Evolutionary conservation across 257 asterid genomes (phyloP), one percentile per base, ranked within the genome.

Genomic region (Cynanchum wilfordii): DNA sequence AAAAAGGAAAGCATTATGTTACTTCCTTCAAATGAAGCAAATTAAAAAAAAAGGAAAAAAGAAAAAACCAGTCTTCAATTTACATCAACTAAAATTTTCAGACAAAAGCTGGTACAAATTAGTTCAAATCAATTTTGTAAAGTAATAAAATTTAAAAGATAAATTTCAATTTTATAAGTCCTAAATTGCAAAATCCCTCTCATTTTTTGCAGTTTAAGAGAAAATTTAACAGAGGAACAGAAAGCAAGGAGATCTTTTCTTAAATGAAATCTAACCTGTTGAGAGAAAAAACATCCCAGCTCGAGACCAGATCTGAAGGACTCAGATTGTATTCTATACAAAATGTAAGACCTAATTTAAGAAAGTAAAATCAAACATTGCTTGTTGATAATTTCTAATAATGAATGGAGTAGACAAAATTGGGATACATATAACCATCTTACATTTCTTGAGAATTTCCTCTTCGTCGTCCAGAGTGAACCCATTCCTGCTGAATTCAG

Each of bases 271-370:
- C 80, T 75, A 68, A 94, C 99, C 96, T 89, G 88, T 89, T 95
- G 72, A 92, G 76, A 25, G 97, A 89, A 82, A 83, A 95, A 33
- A 79, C 82, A 1, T 95, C 99, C 98, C 98, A 95, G 83, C 89
- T 89, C 76, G 96, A 87, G 55, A 92, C 98, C 22, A 95, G 85
- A 80, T 92, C 99, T 42, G 95, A 83, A 75, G 99, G 88, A 80
- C 92, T 90, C 72, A 92, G 86, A 82, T 88, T 86, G 89, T 86
- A 90, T 78, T 92, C 86, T 56, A 89, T 90, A 56, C 98, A 89
- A 77, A 82, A 83, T n/a, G 98, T 85, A 29, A 92, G 84, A 80
- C 94, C 98, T 95, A 29, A 50, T 8, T 68, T 72, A 75, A 47
- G 71, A 19, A 62, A 4, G 19, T 50, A 42, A 74, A 40, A 77